A percentile compares a stretch with the other conserved stretches of the same genome.
Conservation (phyloP, 108 stramenopile species). For the Nitzschia sp. region DNA sequence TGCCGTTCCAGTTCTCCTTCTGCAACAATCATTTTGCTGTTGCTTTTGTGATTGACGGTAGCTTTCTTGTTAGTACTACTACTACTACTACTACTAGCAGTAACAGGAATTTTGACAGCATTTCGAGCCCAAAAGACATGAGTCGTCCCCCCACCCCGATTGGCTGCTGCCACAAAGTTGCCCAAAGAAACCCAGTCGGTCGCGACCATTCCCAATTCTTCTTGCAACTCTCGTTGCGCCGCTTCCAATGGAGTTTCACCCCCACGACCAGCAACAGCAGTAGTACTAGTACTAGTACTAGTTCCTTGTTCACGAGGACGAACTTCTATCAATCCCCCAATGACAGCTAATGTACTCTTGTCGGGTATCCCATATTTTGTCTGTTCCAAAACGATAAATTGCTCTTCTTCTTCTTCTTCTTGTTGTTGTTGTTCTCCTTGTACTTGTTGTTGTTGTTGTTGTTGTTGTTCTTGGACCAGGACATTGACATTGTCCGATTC, state of each 20-base stretch:
- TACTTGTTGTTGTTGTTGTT: too few species aligned
- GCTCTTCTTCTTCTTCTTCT: slow-evolving; percentile 33
- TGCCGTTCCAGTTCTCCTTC: slow-evolving; percentile 56
- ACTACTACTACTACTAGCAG: too few species aligned
- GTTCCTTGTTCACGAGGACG: too few species aligned
- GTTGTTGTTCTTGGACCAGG: slow-evolving; percentile 38
- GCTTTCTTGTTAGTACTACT: slow-evolving; percentile 34
- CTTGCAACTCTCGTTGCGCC: slow-evolving; percentile 56
- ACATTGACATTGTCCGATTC: slow-evolving; percentile 62
- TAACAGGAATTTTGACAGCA: slow-evolving; percentile 6
- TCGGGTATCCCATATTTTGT: slow-evolving; percentile 61
- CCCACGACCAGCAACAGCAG: too few species aligned
- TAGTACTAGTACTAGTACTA: too few species aligned
- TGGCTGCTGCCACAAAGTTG: slow-evolving; percentile 55
- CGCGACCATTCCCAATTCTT: slow-evolving; percentile 58
- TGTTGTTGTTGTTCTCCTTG: too few species aligned
- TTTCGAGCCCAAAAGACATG: slow-evolving; percentile 43
- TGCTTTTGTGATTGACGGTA: slow-evolving; percentile 38
- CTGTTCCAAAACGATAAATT: slow-evolving; percentile 54
- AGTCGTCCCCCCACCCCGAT: slow-evolving; percentile 70
- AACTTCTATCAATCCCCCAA: slow-evolving; percentile 67
- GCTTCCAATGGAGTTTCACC: slow-evolving; percentile 53
- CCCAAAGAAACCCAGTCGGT: slow-evolving; percentile 58
- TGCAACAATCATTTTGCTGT: slow-evolving; percentile 17
- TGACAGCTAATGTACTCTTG: slow-evolving; percentile 36